phyloP scores from a whole-genome alignment of 768 basidiomycete genomes.

The Mycena galericulata region DNA sequence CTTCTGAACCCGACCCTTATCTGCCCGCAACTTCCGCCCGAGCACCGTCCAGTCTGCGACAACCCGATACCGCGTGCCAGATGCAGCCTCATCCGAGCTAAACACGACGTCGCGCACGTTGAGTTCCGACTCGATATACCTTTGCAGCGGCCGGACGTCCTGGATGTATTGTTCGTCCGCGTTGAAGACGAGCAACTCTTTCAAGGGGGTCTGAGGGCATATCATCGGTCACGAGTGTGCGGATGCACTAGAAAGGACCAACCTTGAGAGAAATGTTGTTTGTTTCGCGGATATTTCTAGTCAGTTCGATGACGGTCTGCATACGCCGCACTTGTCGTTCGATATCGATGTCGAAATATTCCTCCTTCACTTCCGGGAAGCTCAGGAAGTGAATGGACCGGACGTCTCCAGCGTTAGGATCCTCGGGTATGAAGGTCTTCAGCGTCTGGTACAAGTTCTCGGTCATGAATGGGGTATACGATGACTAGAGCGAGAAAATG shows the following conservation, averaged over 20 bases:
- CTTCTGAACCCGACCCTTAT: conserved; percentile 89
- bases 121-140: conserved; percentile 94
- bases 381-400: conserved; percentile 96
- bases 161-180: conserved; percentile 84
- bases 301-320: conserved; percentile 94
- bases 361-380: conserved; percentile 93
- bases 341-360: conserved; percentile 94
- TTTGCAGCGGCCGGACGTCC: conserved; percentile 86
- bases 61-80: conserved; percentile 91
- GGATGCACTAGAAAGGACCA: conserved; percentile 27
- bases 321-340: conserved; percentile 95
- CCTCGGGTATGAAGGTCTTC: conserved; percentile 84
- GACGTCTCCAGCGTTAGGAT: conserved; percentile 76
- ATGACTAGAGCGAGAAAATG: conserved; percentile 71
- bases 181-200: conserved; percentile 95
- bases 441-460: conserved; percentile 97
- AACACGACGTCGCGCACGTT: conserved; percentile 93
- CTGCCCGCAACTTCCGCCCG: conserved; percentile 93
- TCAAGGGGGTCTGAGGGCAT: conserved; percentile 81
- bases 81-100: conserved; percentile 86
- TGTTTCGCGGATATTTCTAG: conserved; percentile 88
- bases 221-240: conserved; percentile 20
- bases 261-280: conserved; percentile 93
- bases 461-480: conserved; percentile 97
- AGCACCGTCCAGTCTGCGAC: conserved; percentile 96